phyloP scores from a whole-genome alignment of 1,139 yeast species.

The Zhuliangozyma blackwelliae region DNA sequence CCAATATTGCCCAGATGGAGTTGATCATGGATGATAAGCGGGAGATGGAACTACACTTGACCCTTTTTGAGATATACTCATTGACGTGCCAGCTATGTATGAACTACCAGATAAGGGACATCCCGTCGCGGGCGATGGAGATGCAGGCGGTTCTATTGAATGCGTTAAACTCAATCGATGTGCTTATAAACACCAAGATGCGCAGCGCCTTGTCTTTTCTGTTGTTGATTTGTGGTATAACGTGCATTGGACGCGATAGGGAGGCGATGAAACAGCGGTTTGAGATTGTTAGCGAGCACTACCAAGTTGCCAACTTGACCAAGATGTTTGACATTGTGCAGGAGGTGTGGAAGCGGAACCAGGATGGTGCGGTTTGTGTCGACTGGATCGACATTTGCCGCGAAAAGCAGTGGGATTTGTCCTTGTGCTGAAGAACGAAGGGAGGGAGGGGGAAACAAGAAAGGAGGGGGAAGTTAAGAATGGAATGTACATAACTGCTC shows the following conservation, averaged over 20 bases:
- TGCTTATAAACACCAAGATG: slow-evolving; percentile 18
- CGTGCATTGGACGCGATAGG: slow-evolving; percentile 26
- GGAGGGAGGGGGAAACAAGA: no score
- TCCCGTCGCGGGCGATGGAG: slow-evolving; percentile 24
- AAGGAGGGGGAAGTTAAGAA: no score
- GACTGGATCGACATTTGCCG: slow-evolving; percentile 30
- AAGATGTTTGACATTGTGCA: slow-evolving; percentile 22
- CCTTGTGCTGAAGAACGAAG: slow-evolving; percentile 13
- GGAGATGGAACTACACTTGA: slow-evolving; percentile 17
- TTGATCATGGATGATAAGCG: slow-evolving; percentile 10
- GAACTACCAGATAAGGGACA: slow-evolving; percentile 21
- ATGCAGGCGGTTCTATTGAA: slow-evolving; percentile 24
- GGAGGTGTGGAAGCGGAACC: slow-evolving; percentile 25
- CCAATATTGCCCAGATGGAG: slow-evolving; percentile 19
- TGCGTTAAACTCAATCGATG: slow-evolving; percentile 18
- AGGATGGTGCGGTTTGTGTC: slow-evolving; percentile 17
- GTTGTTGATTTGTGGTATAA: slow-evolving; percentile 30
- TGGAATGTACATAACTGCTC: no score
- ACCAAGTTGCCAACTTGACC: slow-evolving; percentile 25
- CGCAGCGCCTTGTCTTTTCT: slow-evolving; percentile 28
- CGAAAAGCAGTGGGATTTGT: slow-evolving; percentile 25
- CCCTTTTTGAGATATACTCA: slow-evolving; percentile 26
- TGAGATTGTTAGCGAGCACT: slow-evolving; percentile 16
- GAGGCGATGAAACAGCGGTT: slow-evolving; percentile 19
- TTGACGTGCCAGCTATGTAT: slow-evolving; percentile 23